phyloP scores from a whole-genome alignment of 441 rosid species.

The Biscutella laevigata region DNA sequence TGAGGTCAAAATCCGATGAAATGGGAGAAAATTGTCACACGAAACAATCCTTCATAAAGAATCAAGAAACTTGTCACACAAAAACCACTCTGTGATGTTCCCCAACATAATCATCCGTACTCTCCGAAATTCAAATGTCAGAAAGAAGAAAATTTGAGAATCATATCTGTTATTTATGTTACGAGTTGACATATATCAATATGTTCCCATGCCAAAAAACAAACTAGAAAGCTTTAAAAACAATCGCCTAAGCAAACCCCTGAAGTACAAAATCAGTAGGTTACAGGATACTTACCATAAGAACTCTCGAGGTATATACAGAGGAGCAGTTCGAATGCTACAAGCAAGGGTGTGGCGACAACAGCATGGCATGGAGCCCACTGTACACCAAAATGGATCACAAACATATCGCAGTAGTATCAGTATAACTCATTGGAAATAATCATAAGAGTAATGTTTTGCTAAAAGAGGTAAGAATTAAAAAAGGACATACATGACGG shows the following conservation, averaged over 20 bases:
- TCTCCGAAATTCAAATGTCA: not conserved
- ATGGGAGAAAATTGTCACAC: not conserved
- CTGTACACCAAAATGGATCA: constrained; percentile 45
- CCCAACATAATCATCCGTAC: not conserved
- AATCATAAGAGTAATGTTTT: not conserved
- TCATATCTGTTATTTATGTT: not conserved
- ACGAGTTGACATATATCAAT: not conserved
- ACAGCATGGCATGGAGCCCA: constrained; percentile 99
- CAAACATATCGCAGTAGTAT: constrained; percentile 1
- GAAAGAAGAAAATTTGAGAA: not conserved
- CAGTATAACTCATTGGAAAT: not conserved
- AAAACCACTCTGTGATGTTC: not conserved
- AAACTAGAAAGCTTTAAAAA: not conserved
- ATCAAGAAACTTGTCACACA: not conserved
- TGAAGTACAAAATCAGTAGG: not conserved
- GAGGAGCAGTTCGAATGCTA: constrained; percentile 90
- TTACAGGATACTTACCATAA: constrained; percentile 42
- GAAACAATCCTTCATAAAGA: not conserved
- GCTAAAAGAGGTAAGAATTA: not conserved
- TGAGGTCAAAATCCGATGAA: constrained; percentile 10
- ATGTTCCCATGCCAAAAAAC: constrained; percentile 2
- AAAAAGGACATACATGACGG: constrained; percentile 59
- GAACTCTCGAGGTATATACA: constrained; percentile 88
- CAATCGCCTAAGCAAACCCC: not conserved
- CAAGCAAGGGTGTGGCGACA: constrained; percentile 84